A percentile compares a stretch with the other conserved stretches of the same genome.
Evolutionary conservation across 2,329 filamentous ascomycete genomes (phyloP).

Genomic region (Paradendryphiella salina): DNA sequence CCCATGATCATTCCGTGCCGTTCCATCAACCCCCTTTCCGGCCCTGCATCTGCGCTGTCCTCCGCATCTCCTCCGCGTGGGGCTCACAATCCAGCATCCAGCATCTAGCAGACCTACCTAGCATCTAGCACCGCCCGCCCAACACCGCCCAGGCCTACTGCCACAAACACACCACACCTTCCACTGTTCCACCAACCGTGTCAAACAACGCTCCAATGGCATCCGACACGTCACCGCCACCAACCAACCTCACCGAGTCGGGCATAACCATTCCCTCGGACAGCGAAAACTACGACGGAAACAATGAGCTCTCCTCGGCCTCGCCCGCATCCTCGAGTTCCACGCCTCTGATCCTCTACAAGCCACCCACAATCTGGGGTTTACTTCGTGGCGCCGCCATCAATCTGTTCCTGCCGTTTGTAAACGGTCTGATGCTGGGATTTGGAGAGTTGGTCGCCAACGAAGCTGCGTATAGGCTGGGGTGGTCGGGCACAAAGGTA

Average conservation of each 20-base stretch:
- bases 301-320: constrained; percentile 63
- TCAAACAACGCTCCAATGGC: constrained; percentile 16
- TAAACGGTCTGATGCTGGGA: constrained; percentile 97
- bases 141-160: neutral
- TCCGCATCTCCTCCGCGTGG: constrained; percentile 20
- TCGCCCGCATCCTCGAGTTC: constrained; percentile 64
- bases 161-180: neutral
- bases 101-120: constrained; percentile 4
- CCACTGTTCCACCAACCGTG: neutral
- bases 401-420: constrained; percentile 91
- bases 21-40: neutral
- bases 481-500: constrained; percentile 95
- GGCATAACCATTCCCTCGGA: constrained; percentile 79
- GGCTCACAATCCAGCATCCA: constrained; percentile 4
- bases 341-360: constrained; percentile 79
- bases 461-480: constrained; percentile 88
- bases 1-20: neutral
- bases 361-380: constrained; percentile 83
- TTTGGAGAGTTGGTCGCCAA: constrained; percentile 97
- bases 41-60: neutral
- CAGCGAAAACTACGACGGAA: constrained; percentile 77
- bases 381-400: constrained; percentile 87
- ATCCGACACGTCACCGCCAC: constrained; percentile 24
- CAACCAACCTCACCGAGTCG: constrained; percentile 66
- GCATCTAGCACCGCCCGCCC: neutral